A percentile compares a stretch with the other conserved stretches of the same genome.
These are phyloP conservation scores for Spathaspora passalidarum DNA, from an alignment of 805 yeast species.

Conservation along the genomic window DNA sequence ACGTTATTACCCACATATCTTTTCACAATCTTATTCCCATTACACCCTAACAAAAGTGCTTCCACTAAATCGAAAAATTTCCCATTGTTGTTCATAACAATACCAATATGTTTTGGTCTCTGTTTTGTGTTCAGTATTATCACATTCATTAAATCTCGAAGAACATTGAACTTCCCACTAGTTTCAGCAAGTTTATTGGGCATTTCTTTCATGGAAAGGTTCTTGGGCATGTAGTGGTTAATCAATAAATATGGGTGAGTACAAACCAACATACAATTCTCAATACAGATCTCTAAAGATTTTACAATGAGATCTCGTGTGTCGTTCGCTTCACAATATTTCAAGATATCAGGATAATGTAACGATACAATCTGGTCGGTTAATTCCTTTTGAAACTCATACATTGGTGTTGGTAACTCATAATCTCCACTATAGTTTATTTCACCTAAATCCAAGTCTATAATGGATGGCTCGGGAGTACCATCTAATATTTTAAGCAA, in stretches of 20 bases:
- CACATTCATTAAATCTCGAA: conserved; percentile 61
- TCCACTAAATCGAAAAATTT: conserved; percentile 69
- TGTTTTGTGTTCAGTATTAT: conserved; percentile 32
- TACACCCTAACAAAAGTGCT: conserved; percentile 62
- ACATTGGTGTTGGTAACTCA: conserved; percentile 77
- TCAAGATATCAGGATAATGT: conserved; percentile 86
- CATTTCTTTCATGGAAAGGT: conserved; percentile 65
- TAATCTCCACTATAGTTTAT: conserved; percentile 58
- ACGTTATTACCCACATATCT: conserved; percentile 63
- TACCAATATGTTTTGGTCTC: conserved; percentile 51
- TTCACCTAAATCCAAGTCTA: conserved; percentile 50
- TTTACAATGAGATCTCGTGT: conserved; percentile 58
- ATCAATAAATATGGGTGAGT: conserved; percentile 87
- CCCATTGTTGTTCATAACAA: conserved; percentile 65
- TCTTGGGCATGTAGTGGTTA: conserved; percentile 82
- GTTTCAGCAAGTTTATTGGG: conserved; percentile 70
- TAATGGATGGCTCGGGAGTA: conserved; percentile 79
- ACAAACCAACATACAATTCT: conserved; percentile 75
- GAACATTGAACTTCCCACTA: conserved; percentile 77
- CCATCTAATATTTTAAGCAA: conserved; percentile 72
- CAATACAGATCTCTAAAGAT: conserved; percentile 69
- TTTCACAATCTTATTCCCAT: conserved; percentile 44
- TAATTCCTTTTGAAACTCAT: conserved; percentile 81
- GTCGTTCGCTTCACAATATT: conserved; percentile 69
- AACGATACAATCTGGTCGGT: conserved; percentile 89